Conservation (phyloP, 768 basidiomycete species). For the Sistotremastrum suecicum region DNA sequence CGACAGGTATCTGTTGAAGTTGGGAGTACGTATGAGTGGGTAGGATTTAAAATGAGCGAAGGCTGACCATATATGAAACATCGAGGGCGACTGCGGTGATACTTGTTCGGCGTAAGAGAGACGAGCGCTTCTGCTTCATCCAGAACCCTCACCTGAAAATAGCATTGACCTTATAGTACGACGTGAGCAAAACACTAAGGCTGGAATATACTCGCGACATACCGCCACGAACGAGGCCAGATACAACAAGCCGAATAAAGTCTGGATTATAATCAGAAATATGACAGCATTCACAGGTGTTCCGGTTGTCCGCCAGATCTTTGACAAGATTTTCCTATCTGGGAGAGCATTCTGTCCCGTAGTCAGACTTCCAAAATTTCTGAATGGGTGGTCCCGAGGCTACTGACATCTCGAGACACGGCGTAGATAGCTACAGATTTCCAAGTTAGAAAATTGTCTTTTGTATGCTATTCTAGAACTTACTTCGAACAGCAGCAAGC, state of each 20-base stretch:
- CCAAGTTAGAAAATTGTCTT: not conserved
- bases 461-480: not conserved
- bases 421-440: not conserved
- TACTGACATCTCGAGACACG: conserved; percentile 1
- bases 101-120: not conserved
- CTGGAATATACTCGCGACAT: not conserved
- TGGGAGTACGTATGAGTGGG: no score
- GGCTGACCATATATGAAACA: not conserved
- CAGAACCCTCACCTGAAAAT: conserved; percentile 5
- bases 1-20: conserved; percentile 2
- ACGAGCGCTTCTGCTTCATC: no score
- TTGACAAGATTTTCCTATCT: conserved; percentile 4
- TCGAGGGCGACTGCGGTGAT: conserved; percentile 8
- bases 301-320: conserved; percentile 4
- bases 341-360: conserved; percentile 4
- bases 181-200: not conserved
- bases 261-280: conserved; percentile 5
- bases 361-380: not conserved
- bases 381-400: not conserved
- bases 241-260: conserved; percentile 5
- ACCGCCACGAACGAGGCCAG: conserved; percentile 6
- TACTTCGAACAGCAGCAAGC: conserved; percentile 6
- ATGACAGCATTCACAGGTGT: conserved; percentile 6
- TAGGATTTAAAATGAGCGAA: no score
- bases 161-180: conserved; percentile 3